A percentile compares a stretch with the other conserved stretches of the same genome.
Conservation (phyloP, 2,329 filamentous ascomycete genomes). For the Paraphaeosphaeria sporulosa region DNA sequence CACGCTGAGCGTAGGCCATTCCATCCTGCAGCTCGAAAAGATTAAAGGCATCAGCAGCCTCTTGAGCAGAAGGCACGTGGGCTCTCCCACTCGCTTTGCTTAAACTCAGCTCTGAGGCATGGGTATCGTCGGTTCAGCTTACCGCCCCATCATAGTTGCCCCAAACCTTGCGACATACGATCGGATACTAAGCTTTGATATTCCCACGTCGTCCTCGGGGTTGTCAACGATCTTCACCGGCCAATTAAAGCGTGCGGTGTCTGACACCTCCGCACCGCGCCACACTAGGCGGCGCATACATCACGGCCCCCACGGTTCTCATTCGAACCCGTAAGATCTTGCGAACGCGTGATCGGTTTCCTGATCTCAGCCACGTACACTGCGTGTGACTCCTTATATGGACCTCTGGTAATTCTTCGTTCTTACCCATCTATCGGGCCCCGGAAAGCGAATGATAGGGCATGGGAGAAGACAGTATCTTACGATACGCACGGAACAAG, state of each 20-base stretch:
- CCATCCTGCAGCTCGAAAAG: background rate
- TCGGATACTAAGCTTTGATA: background rate
- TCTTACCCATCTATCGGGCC: background rate
- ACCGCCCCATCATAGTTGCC: background rate
- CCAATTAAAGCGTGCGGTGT: background rate
- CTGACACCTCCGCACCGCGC: background rate
- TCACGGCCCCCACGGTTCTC: background rate
- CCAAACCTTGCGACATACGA: background rate
- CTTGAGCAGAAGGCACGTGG: background rate
- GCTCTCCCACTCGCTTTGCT: background rate
- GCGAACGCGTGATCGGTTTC: background rate
- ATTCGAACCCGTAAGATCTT: background rate
- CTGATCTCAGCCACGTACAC: background rate
- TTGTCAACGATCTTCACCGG: background rate
- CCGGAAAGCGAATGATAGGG: background rate
- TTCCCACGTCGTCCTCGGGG: background rate
- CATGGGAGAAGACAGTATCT: background rate
- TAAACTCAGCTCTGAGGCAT: background rate
- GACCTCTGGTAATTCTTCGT: background rate
- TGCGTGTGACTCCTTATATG: background rate
- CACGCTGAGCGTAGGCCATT: background rate
- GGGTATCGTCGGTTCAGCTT: background rate
- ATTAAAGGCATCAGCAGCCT: background rate
- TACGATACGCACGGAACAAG: background rate
- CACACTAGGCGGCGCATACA: background rate